Evolutionary conservation across 495 filamentous ascomycete genomes (phyloP).

Genomic region (Penicillium arizonense): DNA sequence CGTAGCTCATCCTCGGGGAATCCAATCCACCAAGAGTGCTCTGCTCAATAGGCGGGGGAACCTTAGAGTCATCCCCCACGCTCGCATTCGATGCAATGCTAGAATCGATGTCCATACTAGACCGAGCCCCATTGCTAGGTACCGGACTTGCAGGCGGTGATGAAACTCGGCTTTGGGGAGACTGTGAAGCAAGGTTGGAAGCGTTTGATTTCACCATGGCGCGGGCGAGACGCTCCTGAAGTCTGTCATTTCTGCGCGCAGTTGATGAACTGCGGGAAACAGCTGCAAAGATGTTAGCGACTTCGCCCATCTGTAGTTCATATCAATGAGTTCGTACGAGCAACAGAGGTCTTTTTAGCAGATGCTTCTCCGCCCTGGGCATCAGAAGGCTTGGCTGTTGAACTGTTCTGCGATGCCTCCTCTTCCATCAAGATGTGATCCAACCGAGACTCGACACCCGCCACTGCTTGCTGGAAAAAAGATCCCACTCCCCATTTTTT

Average conservation of each 20-base stretch:
- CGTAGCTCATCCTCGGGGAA: constrained; percentile 28
- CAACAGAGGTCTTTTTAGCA: constrained; percentile 17
- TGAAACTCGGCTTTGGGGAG: constrained; percentile 30
- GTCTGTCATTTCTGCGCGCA: constrained; percentile 64
- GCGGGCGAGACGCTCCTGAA: constrained; percentile 82
- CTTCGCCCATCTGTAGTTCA: neutral
- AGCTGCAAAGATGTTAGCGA: constrained; percentile 32
- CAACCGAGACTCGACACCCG: constrained; percentile 87
- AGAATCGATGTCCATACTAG: constrained; percentile 39
- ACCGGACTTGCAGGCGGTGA: constrained; percentile 36
- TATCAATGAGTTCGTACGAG: constrained; percentile 13
- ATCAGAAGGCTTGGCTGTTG: constrained; percentile 24
- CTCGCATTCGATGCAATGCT: constrained; percentile 19
- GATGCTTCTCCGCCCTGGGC: constrained; percentile 9
- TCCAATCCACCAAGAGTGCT: neutral
- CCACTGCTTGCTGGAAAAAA: constrained; percentile 88
- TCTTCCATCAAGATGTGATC: constrained; percentile 89
- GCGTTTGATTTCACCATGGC: constrained; percentile 52
- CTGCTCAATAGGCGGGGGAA: constrained; percentile 12
- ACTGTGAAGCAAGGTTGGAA: constrained; percentile 26
- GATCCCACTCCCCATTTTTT: constrained; percentile 59
- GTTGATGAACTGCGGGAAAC: constrained; percentile 53
- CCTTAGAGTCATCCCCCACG: constrained; percentile 17
- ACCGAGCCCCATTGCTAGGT: constrained; percentile 33
- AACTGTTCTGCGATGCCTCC: constrained; percentile 42